Percentiles rank a stretch among this genome's conserved stretches.
Conservation (phyloP, 2,329 filamentous ascomycete genomes). For the Akanthomyces dipterigenus region DNA sequence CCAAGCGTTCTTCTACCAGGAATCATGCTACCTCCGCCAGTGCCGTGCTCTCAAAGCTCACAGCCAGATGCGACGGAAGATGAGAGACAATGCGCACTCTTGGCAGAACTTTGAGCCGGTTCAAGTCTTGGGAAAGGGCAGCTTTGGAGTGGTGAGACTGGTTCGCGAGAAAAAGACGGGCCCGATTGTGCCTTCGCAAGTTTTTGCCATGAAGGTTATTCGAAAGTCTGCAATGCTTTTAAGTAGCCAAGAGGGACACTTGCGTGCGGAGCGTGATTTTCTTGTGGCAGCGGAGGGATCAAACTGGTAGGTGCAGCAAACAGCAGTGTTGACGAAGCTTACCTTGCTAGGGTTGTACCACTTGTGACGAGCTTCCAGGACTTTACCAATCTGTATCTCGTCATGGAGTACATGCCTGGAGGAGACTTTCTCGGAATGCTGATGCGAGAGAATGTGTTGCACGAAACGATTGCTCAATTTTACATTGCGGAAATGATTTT, state of each 20-base stretch:
- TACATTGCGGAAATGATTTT: constrained; percentile 96
- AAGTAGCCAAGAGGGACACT: constrained; percentile 84
- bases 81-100: constrained; percentile 12
- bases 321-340: background rate
- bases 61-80: constrained; percentile 27
- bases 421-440: constrained; percentile 87
- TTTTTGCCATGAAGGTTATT: constrained; percentile 97
- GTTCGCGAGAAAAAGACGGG: constrained; percentile 57
- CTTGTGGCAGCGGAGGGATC: constrained; percentile 84
- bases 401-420: constrained; percentile 98
- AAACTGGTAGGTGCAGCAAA: constrained; percentile 49
- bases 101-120: constrained; percentile 61
- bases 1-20: constrained; percentile 55
- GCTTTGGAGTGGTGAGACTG: constrained; percentile 85
- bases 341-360: constrained; percentile 63
- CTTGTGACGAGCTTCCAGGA: constrained; percentile 89
- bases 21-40: constrained; percentile 70
- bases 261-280: constrained; percentile 87
- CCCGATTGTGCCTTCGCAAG: constrained; percentile 35
- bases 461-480: constrained; percentile 71
- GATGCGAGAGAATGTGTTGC: constrained; percentile 75
- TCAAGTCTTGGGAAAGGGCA: constrained; percentile 82
- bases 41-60: constrained; percentile 62
- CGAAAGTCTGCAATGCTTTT: constrained; percentile 88
- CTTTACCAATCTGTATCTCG: constrained; percentile 72